Conservation (phyloP, 768 basidiomycete genomes). For the Erythrobasidium yunnanense region DNA sequence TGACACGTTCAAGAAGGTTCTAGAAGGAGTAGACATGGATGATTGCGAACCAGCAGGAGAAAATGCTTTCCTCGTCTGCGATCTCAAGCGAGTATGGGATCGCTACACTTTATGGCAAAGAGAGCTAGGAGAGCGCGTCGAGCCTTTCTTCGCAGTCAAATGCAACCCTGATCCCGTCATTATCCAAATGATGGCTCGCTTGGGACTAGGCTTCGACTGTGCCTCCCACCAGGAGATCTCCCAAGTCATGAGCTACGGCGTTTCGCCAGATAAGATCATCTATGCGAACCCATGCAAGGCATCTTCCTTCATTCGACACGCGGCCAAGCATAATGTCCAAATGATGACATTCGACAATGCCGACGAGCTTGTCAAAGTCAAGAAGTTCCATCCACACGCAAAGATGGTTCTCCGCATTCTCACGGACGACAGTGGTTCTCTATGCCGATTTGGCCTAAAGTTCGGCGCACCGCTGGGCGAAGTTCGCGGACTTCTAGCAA, state of each 20-base stretch:
- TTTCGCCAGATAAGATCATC: constrained; percentile 72
- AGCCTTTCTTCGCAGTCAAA: constrained; percentile 61
- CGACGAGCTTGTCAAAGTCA: constrained; percentile 89
- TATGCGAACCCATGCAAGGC: constrained; percentile 99
- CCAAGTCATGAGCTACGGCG: constrained; percentile 56
- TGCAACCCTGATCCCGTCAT: constrained; percentile 97
- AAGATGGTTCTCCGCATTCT: constrained; percentile 86
- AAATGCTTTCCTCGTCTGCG: constrained; percentile 91
- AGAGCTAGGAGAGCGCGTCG: constrained; percentile 39
- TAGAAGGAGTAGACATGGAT: constrained; percentile 36
- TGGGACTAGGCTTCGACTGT: constrained; percentile 93
- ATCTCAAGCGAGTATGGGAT: constrained; percentile 72
- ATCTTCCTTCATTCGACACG: constrained; percentile 75
- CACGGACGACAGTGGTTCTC: constrained; percentile 91
- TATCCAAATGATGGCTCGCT: constrained; percentile 71
- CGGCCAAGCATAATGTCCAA: constrained; percentile 66
- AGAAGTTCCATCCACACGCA: constrained; percentile 64
- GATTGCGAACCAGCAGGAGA: constrained; percentile 55
- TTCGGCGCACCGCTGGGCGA: constrained; percentile 80
- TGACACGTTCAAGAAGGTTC: constrained; percentile 8
- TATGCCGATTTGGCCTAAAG: constrained; percentile 87
- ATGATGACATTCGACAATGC: constrained; percentile 98
- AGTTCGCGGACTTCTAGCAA: constrained; percentile 66
- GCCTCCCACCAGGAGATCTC: constrained; percentile 89
- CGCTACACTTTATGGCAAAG: constrained; percentile 74